Evolutionary conservation across 2,329 filamentous ascomycete genomes (phyloP).

Genomic region (Penicillium crustosum): DNA sequence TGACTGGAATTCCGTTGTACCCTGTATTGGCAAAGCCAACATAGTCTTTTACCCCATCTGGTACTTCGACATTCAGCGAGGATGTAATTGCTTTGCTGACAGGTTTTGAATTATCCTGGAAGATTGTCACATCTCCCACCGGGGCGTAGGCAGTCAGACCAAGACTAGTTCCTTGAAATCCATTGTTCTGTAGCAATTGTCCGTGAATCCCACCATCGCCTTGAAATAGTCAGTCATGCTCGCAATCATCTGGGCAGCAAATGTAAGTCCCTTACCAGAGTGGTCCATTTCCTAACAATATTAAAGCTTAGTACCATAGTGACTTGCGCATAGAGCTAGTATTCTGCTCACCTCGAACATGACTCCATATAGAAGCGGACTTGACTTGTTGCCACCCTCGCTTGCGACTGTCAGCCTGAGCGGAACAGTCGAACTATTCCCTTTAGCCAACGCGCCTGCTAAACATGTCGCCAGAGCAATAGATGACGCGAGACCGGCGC

Average conservation of each 20-base stretch:
- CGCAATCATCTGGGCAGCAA: not conserved
- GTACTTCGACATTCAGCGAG: slow-evolving; percentile 28
- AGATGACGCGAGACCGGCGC: not conserved
- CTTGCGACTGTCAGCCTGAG: slow-evolving; percentile 26
- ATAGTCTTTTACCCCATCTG: slow-evolving; percentile 21
- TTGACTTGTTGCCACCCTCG: slow-evolving; percentile 35
- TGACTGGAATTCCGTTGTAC: slow-evolving; percentile 33
- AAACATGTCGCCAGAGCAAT: slow-evolving; percentile 4
- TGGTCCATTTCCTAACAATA: slow-evolving; percentile 35
- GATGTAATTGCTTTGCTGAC: slow-evolving; percentile 32
- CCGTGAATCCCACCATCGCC: slow-evolving; percentile 38
- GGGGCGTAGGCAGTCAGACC: slow-evolving; percentile 30
- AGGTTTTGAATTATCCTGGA: slow-evolving; percentile 24
- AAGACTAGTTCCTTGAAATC: slow-evolving; percentile 33
- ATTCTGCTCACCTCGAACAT: slow-evolving; percentile 36
- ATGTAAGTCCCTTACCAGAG: slow-evolving; percentile 23
- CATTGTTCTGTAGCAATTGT: slow-evolving; percentile 37
- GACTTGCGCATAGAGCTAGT: not conserved
- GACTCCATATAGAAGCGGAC: slow-evolving; percentile 35
- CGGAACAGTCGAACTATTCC: slow-evolving; percentile 14
- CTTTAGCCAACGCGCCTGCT: not conserved
- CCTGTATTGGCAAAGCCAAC: slow-evolving; percentile 50
- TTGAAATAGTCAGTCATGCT: slow-evolving; percentile 1
- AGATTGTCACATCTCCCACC: slow-evolving; percentile 28
- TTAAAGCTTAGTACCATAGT: not conserved